Percentiles rank a stretch among this genome's conserved stretches.
These are phyloP conservation scores for Nicotiana attenuata DNA, from an alignment of 257 asterid species.

Conservation along the genomic window DNA sequence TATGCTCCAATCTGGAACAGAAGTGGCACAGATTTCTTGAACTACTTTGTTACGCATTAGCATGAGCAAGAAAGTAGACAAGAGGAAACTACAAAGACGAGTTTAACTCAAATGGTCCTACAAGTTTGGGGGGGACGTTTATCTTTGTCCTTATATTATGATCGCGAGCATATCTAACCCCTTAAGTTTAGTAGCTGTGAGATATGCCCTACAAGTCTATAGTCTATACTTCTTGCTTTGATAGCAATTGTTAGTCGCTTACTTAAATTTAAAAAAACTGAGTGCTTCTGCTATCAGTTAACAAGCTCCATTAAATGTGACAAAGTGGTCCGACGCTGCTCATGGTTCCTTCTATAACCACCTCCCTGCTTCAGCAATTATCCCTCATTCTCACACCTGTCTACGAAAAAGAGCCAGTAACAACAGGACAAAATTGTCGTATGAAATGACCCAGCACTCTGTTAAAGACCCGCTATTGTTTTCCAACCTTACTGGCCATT, in stretches of 20 bases:
- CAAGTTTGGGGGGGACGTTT: not conserved
- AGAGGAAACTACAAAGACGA: not conserved
- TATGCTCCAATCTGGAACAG: not conserved
- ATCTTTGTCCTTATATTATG: not conserved
- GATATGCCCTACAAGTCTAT: not conserved
- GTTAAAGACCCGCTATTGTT: not conserved
- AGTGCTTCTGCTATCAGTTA: not conserved
- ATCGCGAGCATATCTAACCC: not conserved
- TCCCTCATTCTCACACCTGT: not conserved
- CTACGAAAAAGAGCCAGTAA: not conserved
- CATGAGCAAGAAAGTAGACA: not conserved
- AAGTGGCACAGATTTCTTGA: not conserved
- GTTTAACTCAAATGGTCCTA: not conserved
- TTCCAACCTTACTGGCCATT: not conserved
- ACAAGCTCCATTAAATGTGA: not conserved
- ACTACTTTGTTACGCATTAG: not conserved
- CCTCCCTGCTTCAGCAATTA: not conserved
- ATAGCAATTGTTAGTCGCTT: not conserved
- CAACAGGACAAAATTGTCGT: not conserved
- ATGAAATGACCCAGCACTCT: not conserved
- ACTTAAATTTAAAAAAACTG: not conserved
- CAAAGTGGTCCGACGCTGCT: not conserved
- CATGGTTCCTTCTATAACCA: not conserved
- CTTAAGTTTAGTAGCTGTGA: not conserved
- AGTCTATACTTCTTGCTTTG: not conserved